Evolutionary conservation across 495 filamentous ascomycete genomes (phyloP), one percentile per base, ranked within the genome.

Genomic region (Penicillium macrosclerotiorum): DNA sequence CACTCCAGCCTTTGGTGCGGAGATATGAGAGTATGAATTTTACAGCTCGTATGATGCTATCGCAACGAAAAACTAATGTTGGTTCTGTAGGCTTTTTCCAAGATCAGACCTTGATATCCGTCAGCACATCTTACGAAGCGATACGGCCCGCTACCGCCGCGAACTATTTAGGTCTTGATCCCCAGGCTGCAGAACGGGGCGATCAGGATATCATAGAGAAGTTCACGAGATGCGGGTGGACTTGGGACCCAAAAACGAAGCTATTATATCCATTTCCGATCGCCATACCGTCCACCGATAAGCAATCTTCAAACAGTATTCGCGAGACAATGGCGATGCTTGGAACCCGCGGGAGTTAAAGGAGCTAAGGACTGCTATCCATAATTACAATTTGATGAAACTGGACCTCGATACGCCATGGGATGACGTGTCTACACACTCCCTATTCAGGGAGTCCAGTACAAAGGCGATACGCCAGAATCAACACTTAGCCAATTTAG

Each of bases 51-150:
- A n/a, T n/a, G n/a, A n/a, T n/a, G n/a, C n/a, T 14, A 37, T 32
- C n/a, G 12, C 36, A 31, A 0, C 20, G 18, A 7, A 29, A 42
- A 34, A 18, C 52, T 50, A 25, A 55, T 6, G 17, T 17, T 4
- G 19, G 5, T 22, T 26, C 1, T 33, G 5, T 37, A 68, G 72
- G 56, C 12, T 67, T 72, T 43, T 77, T 74, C 46, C 67, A 71
- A 47, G 64, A 72, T 42, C 74, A 71, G 36, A 72, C 75, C 4
- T 64, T 77, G 47, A 64, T 63, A 37, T 62, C 72, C 24, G 51
- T 79, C 37, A 77, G 74, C 42, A 64, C 52, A 35, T 69, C 70
- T 14, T 79, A 77, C 58, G 70, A 72, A 34, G 62, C 72, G 5
- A 78, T 79, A 45, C 59, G 72, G 38, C 70, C 73, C 13, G 58